Evolutionary conservation across 768 basidiomycete species (phyloP).

Genomic region (Candolleomyces aberdarensis): DNA sequence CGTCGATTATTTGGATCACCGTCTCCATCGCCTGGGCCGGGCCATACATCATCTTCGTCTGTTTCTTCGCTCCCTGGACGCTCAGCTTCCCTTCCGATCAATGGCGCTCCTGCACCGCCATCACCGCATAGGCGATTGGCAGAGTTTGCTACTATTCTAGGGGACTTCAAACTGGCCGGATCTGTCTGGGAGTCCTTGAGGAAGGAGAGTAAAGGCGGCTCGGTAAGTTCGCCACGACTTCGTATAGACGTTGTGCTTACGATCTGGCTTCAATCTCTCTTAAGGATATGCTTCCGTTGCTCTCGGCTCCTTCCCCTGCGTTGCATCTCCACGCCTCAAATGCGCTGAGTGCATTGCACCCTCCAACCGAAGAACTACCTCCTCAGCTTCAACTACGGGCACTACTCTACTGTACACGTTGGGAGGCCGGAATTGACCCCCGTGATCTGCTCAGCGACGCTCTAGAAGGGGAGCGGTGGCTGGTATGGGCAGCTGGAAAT

Average conservation of each 20-base stretch:
- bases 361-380: conserved; percentile 44
- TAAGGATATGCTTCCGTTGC: conserved; percentile 79
- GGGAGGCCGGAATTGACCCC: conserved; percentile 64
- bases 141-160: conserved; percentile 90
- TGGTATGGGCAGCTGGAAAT: conserved; percentile 81
- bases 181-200: conserved; percentile 82
- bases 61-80: conserved; percentile 36
- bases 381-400: conserved; percentile 68
- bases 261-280: neutral
- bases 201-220: conserved; percentile 86
- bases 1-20: conserved; percentile 71
- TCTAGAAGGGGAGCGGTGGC: conserved; percentile 80
- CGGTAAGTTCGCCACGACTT: conserved; percentile 45
- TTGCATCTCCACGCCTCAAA: conserved; percentile 58
- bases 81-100: conserved; percentile 32
- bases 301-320: conserved; percentile 65
- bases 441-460: conserved; percentile 54
- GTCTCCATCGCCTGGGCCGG: conserved; percentile 42
- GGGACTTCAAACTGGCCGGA: conserved; percentile 84
- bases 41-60: conserved; percentile 37
- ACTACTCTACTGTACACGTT: conserved; percentile 66
- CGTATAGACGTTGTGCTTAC: neutral
- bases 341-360: conserved; percentile 49
- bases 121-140: conserved; percentile 85
- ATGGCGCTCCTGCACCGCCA: conserved; percentile 36